Evolutionary conservation across 2,329 filamentous ascomycete genomes (phyloP), one percentile per base, ranked within the genome.

Genomic region (Scleromitrula shiraiana): DNA sequence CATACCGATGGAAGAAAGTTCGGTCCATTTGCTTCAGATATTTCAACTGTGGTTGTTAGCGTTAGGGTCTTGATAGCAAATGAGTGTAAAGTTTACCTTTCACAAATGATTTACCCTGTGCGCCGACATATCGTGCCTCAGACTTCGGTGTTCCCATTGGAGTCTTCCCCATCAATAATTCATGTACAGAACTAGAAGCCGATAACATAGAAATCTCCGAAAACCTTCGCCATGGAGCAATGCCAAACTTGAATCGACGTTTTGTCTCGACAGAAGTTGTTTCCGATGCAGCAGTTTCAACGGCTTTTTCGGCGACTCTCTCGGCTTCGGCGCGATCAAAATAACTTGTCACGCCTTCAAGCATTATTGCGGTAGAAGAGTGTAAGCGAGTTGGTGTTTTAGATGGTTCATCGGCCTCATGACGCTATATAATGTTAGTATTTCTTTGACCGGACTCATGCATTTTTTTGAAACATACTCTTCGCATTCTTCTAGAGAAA

Each of bases 191-290:
- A 24, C 59, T 63, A 22, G 62, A 56, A 6, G 52, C 52, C 12
- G 58, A 63, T 2, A 57, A 17, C 3, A 62, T 24, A 4, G 60
- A 61, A 23, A 59, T 60, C 7, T 58, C 50, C 2, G 62, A 64
- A 10, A 42, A 42, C 36, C 46, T 56, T 12, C 58, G 61, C 62
- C 62, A 64, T n/a, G 62, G 62, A 20, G 62, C 60, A 24, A 62
- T 44, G 7, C 61, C 62, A 36, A 62, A 58, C 27, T 40, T 39
- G 32, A 56, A 41, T 15, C 53, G 32, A 50, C 49, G 35, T 45
- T 50, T 45, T 43, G 56, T 12, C 9, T 29, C 12, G 15, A 26
- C 4, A 26, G 43, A 26, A 35, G 50, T 41, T 45, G 42, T 38
- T 8, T 12, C 17, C 12, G 38, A 24, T 41, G 37, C 27, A n/a